A percentile compares a stretch with the other conserved stretches of the same genome.
Evolutionary conservation across 768 basidiomycete genomes (phyloP).

Genomic region (Roridomyces roridus): DNA sequence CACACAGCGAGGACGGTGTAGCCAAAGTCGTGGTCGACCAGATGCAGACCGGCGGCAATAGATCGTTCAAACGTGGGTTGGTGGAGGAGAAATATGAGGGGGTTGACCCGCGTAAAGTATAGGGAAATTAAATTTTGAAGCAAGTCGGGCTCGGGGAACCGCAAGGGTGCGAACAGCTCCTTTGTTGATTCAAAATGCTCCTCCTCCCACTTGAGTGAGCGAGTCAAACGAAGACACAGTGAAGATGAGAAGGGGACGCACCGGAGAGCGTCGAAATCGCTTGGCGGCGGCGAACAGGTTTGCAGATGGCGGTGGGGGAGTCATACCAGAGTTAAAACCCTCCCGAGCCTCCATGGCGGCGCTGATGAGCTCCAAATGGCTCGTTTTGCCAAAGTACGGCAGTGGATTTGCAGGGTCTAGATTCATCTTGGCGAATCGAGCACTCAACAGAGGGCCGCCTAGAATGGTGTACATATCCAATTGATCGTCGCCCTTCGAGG

Average conservation of each 20-base stretch:
- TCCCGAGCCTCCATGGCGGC: conserved; percentile 46
- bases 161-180: conserved; percentile 22
- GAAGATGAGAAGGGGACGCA: too few relatives aligned
- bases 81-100: conserved; percentile 46
- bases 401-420: background rate
- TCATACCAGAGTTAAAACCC: background rate
- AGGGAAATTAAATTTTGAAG: conserved; percentile 48
- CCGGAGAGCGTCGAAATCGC: too few relatives aligned
- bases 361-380: conserved; percentile 35
- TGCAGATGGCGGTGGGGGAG: background rate
- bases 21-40: conserved; percentile 48
- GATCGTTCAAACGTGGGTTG: conserved; percentile 16
- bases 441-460: conserved; percentile 1
- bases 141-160: conserved; percentile 45
- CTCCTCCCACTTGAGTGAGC: conserved; percentile 10
- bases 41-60: conserved; percentile 35
- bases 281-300: too few relatives aligned
- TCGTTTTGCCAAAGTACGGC: conserved; percentile 36
- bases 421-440: background rate
- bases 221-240: too few relatives aligned
- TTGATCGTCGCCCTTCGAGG: too few relatives aligned
- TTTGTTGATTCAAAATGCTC: background rate
- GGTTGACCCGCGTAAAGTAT: conserved; percentile 51
- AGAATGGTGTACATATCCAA: conserved; percentile 32
- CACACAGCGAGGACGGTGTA: conserved; percentile 51